Evolutionary conservation across 2,329 filamentous ascomycete species (phyloP), one percentile per base, ranked within the genome.

Genomic region (Penicillium italicum): DNA sequence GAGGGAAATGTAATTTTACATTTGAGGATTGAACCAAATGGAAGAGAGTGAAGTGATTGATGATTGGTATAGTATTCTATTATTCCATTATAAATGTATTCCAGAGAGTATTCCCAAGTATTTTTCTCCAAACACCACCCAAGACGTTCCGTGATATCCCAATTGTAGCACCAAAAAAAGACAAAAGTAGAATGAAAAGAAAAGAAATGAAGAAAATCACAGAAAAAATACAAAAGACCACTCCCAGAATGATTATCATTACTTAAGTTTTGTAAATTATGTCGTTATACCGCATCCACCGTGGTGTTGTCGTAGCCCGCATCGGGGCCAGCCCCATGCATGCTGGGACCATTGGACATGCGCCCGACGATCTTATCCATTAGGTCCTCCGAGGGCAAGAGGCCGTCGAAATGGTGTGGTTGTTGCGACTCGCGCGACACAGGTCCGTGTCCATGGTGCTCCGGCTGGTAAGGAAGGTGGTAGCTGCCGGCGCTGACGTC

Each of bases 301-400:
- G 69, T 57, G 34, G 62, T 63, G 47, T 61, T 67, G 45, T 73
- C 70, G 58, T 74, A 74, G 31, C 64, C 56, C 10, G 64, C 60
- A 67, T 72, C 71, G 49, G 67, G 66, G 53, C 68, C 68, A 18
- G 69, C 61, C 62, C 69, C 70, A 56, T 74, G 69, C 62, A 74
- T 67, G 48, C 64, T 62, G 34, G 66, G 61, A 53, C 68, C 70
- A 30, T 62, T 63, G 34, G 72, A 60, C 51, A 74, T 68, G 18
- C 69, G 66, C 26, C 71, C 69, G 33, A 74, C 72, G 30, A 74
- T 55, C 58, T 73, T 74, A 45, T 72, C 70, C 58, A 73, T 72
- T 56, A 74, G 59, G 49, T 74, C 71, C 38, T 74, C 72, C 0
- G 70, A 63, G 10, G 69, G 63, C 51, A 72, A 54, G 22, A 74